Evolutionary conservation across 2,329 filamentous ascomycete species (phyloP), one percentile per base, ranked within the genome.

Genomic region (Lojkania enalia): DNA sequence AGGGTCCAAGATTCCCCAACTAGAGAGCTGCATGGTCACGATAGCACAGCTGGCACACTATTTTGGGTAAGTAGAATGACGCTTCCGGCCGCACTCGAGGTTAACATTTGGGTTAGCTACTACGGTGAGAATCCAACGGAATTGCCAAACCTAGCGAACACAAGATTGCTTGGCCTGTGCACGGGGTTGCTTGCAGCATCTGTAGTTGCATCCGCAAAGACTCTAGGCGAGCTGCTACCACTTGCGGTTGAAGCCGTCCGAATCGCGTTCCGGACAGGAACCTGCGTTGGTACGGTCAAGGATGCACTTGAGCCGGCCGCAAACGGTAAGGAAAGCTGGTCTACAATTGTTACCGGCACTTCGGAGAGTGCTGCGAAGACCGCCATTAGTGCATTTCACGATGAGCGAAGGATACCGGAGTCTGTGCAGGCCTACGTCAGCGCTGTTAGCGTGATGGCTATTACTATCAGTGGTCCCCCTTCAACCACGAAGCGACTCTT

Each of bases 161-260:
- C 71, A 14, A 67, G 78, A 59, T 73, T 84, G 18, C 75, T 86
- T 20, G 85, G 84, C 46, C 77, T 88, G 32, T 87, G 85, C 73
- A 86, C 83, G 30, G 85, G 85, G 39, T 74, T 86, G 16, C 80
- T 88, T 56, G 84, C 85, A n/a, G 85, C 82, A n/a, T 74, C 80
- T 11, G 85, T 83, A 13, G 79, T 87, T 44, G 80, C 84, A 11
- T 83, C 80, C 16, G 78, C 84, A 21, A 79, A 78, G 47, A 84
- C 82, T 4, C 71, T 86, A 36, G 80, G 79, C 14, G 76, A 82
- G 35, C 71, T 88, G 25, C 73, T 87, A 16, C 78, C 78, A 5
- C 73, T 87, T 39, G 84, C 79, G 39, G 77, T 85, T 13, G 80
- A 86, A 62, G 76, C 81, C 19, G 81, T 86, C 18, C 75, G 85